A percentile compares a stretch with the other conserved stretches of the same genome.
These are phyloP conservation scores for Hysterium pulicare DNA, from an alignment of 2,329 filamentous ascomycete species.

Conservation along the genomic window DNA sequence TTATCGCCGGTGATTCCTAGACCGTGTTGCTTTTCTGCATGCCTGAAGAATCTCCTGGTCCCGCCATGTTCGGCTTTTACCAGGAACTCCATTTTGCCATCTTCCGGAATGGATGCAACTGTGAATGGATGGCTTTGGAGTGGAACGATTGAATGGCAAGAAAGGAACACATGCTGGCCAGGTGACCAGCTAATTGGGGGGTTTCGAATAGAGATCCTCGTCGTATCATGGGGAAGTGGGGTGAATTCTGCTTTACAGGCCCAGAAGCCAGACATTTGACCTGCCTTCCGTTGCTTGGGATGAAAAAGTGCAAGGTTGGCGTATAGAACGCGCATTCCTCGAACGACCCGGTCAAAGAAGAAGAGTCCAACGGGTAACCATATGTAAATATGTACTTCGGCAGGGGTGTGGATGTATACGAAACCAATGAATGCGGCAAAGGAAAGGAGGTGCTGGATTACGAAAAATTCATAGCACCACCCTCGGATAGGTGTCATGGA, in stretches of 20 bases:
- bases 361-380: conserved; percentile 65
- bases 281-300: conserved; percentile 27
- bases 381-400: conserved; percentile 57
- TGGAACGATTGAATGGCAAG: conserved; percentile 54
- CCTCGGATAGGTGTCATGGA: conserved; percentile 62
- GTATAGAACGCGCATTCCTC: conserved; percentile 37
- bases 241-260: conserved; percentile 39
- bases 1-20: conserved; percentile 6
- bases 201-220: conserved; percentile 54
- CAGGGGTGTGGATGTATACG: conserved; percentile 61
- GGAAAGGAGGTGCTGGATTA: conserved; percentile 63
- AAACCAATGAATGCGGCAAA: conserved; percentile 62
- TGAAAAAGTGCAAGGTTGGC: conserved; percentile 42
- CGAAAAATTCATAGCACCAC: conserved; percentile 67
- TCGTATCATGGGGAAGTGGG: conserved; percentile 53
- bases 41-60: conserved; percentile 50
- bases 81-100: conserved; percentile 55
- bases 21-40: conserved; percentile 45
- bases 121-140: conserved; percentile 65
- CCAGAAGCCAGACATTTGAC: conserved; percentile 28
- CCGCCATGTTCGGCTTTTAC: conserved; percentile 54
- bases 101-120: conserved; percentile 55
- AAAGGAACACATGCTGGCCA: conserved; percentile 62
- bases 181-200: conserved; percentile 57
- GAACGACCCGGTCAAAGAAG: conserved; percentile 59